These are phyloP conservation scores for Gracilaria caudata DNA, from an alignment of 23 red algal genomes.

Conservation along the genomic window DNA sequence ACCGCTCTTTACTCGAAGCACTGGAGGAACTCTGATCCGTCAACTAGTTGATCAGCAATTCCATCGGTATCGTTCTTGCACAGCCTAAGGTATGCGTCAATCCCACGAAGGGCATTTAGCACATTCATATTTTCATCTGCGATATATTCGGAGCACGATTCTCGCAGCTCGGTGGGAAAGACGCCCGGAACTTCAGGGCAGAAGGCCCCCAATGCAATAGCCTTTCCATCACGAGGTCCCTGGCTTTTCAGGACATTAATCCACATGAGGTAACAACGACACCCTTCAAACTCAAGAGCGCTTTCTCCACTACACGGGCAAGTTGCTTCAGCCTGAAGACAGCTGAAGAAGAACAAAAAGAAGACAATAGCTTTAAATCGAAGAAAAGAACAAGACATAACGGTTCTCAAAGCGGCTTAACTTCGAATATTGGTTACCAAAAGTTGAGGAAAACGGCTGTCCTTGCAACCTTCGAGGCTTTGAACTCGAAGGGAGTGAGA, in stretches of 20 bases:
- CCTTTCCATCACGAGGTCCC: constrained; percentile 26
- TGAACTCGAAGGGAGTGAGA: no score
- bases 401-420: no score
- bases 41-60: not conserved
- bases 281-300: constrained; percentile 2
- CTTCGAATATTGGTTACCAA: no score
- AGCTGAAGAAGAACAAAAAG: not conserved
- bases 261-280: constrained; percentile 12
- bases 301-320: constrained; percentile 2
- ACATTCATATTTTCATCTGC: not conserved
- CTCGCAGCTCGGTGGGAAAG: constrained; percentile 2
- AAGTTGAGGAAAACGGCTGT: no score
- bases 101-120: not conserved
- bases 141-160: not conserved
- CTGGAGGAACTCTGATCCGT: not conserved
- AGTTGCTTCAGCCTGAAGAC: not conserved
- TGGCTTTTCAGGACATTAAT: constrained; percentile 15
- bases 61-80: constrained; percentile 16
- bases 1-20: not conserved
- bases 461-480: no score
- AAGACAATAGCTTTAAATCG: not conserved
- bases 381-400: not conserved
- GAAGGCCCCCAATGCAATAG: constrained; percentile 18
- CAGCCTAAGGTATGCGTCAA: constrained; percentile 16
- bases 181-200: constrained; percentile 21